Base-by-base conservation (phyloP, 768 basidiomycete genomes). In the Naganishia vaughanmartiniae region DNA sequence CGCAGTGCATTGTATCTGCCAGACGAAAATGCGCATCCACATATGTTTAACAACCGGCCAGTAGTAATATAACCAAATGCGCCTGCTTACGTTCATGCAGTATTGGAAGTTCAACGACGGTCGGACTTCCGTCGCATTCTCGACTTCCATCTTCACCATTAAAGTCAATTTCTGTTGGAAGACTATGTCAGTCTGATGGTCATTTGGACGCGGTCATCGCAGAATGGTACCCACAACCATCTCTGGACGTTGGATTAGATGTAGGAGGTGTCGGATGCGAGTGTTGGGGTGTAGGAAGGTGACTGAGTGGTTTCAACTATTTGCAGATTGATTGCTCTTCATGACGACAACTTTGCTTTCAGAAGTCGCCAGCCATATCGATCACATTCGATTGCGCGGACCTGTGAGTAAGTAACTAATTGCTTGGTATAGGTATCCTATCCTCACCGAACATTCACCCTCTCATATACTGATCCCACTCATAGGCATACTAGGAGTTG, bases 131-230 rank as follows among this genome's bases (percentile, higher is more conserved):
- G 75, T 81, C 9, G 80, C 77, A 33, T 79, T 79, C 56, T 81
- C 80, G 21, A 80, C 60, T 65, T 81, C 79, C 78, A 81, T 78
- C 54, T 76, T 74, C 42, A 81, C 73, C 26, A 63, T 65, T 1
- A 81, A 73, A 54, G 70, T 70, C 24, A 81, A 68, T 78, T 81
- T 81, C 80, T 81, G 56, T 42, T 33, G 14, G 31, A 2, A 63
- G 26, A 63, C 6, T 11, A 42, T 45, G 42, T 63, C 17, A 63
- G n/a, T 19, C 46, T 17, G 3, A 12, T 15, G 26, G 24, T 51
- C 48, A 12, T 4, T 9, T 15, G 4, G 19, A 19, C 36, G n/a
- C 2, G 9, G 31, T 4, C 14, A 12, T 24, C 12, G 42, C 5
- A 15, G 19, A 45, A 26, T 1, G 42, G 46, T 14, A 63, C 60